Base-by-base conservation (phyloP, 345 rosid species). In the Hibiscus syriacus region DNA sequence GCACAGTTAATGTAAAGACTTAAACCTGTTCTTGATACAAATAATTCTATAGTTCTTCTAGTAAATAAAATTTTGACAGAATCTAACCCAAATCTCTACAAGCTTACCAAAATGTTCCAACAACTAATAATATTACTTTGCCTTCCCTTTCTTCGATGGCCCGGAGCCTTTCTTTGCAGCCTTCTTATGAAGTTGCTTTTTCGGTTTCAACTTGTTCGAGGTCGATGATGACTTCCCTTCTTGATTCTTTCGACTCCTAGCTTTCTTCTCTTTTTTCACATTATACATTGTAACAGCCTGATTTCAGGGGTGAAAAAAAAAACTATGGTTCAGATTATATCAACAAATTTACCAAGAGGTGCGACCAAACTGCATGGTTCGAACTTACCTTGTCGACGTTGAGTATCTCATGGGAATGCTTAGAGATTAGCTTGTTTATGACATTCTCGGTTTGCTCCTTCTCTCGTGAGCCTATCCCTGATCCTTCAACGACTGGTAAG, bases 251-350 rank as follows among this genome's bases (percentile, higher is more conserved):
- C 63, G 57, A 2, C 46, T 57, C 25, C 29, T 72, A 39, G 30
- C 66, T 71, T 76, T 90, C 72, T 78, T 85, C 82, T 94, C 97
- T 76, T 76, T 89, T 81, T 89, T 91, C 73, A 77, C 87, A 23
- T 87, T 94, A 81, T 86, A 89, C 87, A 85, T 82, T 27, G 81
- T 74, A 62, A 94, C 69, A n/a, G 98, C 99, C 98, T 94, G 75
- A 60, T 54, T 67, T 23, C 56, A 66, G 57, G n/a, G 9, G 71
- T 7, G 67, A 25, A 54, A 61, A 48, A 57, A 4, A 8, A 50
- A 50, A 20, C 11, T 5, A 10, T 8, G 0, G 39, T 20, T 38
- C 43, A 70, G 38, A 52, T 52, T 3, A 52, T 3, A 52, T 20
- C 26, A 52, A 52, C 13, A 52, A 52, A 8, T 3, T 30, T 63